Evolutionary conservation across 2,329 filamentous ascomycete genomes (phyloP), one percentile per base, ranked within the genome.

Genomic region (Rasamsonia emersonii): DNA sequence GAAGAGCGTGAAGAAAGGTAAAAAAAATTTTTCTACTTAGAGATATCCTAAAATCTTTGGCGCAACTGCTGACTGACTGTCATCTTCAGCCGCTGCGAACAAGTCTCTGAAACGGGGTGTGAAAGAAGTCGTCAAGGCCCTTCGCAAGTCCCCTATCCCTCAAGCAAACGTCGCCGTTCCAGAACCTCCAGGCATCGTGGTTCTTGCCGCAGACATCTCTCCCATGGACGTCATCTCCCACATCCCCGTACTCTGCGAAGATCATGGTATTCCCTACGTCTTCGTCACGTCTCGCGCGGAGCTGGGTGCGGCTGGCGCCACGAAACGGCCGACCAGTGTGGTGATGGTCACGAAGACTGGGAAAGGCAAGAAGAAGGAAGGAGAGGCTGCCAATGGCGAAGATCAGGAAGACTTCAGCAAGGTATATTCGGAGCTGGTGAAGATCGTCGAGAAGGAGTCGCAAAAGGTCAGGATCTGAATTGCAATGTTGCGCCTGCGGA

Each of bases 181-280:
- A 33, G 70, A 78, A 52, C 79, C 83, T 26, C 73, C 78, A 45
- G 73, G 69, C 41, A 73, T 98, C 46, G 86, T 95, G 51, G 71
- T 98, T 59, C 85, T 98, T 47, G 91, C 91, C 20, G 91, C 85
- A 50, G 91, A 98, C 64, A 96, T 98, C 68, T 94, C 85, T 32
- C 91, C 91, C 45, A 89, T 91, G 79, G 91, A 98, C 63, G 91
- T 98, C 59, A 95, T 98, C 67, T 91, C 85, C 39, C 91, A 98
- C 67, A 84, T 98, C 45, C 91, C 91, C 51, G 84, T 98, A 36
- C 80, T 96, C 37, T 96, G 91, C 73, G 91, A 98, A 68, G 89
- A 96, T 67, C 88, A 95, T 73, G 85, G 84, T 64, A 85, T 95
- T 39, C 91, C 91, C 19, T 98, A 96, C 68, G 77, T 98, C 62